A percentile compares a stretch with the other conserved stretches of the same genome.
phyloP scores from a whole-genome alignment of 768 basidiomycete species.

The Boletales sp. region DNA sequence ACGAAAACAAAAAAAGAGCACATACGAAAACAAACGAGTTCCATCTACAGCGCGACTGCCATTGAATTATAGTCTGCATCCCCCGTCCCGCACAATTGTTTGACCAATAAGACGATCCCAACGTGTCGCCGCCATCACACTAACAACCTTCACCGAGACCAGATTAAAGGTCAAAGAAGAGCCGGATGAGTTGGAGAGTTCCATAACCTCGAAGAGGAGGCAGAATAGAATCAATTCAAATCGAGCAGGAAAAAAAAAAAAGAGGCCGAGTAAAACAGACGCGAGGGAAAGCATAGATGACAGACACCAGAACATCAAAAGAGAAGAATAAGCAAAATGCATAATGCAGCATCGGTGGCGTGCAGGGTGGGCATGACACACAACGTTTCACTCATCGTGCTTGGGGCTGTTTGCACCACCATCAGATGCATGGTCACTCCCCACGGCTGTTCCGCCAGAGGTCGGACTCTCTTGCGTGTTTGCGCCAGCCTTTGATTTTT shows the following conservation, averaged over 20 bases:
- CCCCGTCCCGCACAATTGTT: constrained; percentile 21
- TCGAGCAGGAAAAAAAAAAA: constrained; percentile 7
- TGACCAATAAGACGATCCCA: constrained; percentile 31
- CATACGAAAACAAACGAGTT: not conserved
- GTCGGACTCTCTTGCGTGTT: constrained; percentile 14
- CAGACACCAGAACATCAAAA: constrained; percentile 13
- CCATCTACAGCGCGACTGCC: constrained; percentile 5
- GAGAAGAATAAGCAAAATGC: not conserved
- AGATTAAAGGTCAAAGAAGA: constrained; percentile 32
- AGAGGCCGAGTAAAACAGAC: not conserved
- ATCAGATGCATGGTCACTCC: constrained; percentile 27
- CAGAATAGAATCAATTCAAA: constrained; percentile 26
- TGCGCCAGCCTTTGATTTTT: constrained; percentile 28
- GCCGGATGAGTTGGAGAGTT: constrained; percentile 17
- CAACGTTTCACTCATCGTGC: constrained; percentile 18
- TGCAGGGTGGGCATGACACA: not conserved
- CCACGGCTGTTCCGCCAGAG: constrained; percentile 24
- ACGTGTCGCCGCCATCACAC: constrained; percentile 14
- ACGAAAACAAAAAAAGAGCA: not conserved
- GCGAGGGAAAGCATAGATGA: constrained; percentile 6
- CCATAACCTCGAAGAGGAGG: constrained; percentile 17
- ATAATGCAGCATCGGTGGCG: not conserved
- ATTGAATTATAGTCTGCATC: constrained; percentile 19
- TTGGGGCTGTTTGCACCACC: constrained; percentile 22
- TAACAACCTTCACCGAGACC: constrained; percentile 14